Base-by-base conservation (phyloP, 2,329 filamentous ascomycete species). In the Mariannaea sp. region DNA sequence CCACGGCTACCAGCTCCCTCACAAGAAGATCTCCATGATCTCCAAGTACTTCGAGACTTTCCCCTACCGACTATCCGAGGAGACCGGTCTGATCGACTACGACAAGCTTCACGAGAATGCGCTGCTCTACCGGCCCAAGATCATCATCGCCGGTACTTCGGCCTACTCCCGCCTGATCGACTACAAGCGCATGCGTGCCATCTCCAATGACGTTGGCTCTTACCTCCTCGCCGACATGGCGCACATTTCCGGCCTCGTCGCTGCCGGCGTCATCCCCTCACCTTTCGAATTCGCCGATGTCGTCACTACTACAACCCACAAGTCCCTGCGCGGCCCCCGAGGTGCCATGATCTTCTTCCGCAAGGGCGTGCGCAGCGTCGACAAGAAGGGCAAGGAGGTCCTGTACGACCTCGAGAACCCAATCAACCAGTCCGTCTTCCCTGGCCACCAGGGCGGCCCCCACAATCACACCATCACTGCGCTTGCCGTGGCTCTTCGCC, bases 391-490 rank as follows among this genome's bases (percentile, higher is more conserved):
- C 71, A 85, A 93, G 68, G 84, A 87, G 67, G 75, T 89, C 32
- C 55, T 55, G 71, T 97, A 96, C 75, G 87, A 96, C 68, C 87
- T 97, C 26, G 93, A 97, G 75, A 83, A 81, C 32, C 90, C 92
- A 51, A 97, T 97, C 78, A 97, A 97, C 76, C 84, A 86, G 65
- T 96, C 92, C 46, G 93, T 97, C 53, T 97, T 97, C 81, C 93
- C 93, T 13, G 93, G 93, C 48, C 93, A 97, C 76, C 93, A 97
- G 74, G 93, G 93, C 71, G 93, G 93, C 20, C 93, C 93, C 44
- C 93, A 97, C 78, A 97, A 97, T 79, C 93, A 97, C 80, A 97
- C 93, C 63, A 97, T 97, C 73, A 95, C 92, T 19, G 93, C 93
- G 19, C 80, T 97, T 16, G 87, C 92, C 13, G 93, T 97, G 39